Conservation (phyloP, 768 basidiomycete species). For the Podaxis mareebaensis region DNA sequence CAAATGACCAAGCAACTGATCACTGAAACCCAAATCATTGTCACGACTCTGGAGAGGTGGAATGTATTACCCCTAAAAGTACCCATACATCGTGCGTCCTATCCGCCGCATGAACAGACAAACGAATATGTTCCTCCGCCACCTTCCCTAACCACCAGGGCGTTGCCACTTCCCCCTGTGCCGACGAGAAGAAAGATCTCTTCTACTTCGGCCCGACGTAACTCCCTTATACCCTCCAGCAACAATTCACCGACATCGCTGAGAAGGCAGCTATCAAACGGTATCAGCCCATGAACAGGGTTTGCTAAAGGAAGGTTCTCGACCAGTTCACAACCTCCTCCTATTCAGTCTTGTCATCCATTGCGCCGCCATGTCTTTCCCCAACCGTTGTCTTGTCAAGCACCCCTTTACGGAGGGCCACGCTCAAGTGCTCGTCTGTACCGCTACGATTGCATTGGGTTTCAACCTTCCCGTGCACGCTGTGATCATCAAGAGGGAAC, state of each 20-base stretch:
- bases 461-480: conserved; percentile 98
- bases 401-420: conserved; percentile 92
- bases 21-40: conserved; percentile 94
- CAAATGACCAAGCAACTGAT: conserved; percentile 99
- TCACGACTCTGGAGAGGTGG: conserved; percentile 99
- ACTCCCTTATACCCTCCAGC: conserved; percentile 91
- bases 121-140: conserved; percentile 89
- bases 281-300: conserved; percentile 97
- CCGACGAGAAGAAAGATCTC: conserved; percentile 86
- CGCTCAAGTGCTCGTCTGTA: conserved; percentile 93
- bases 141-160: conserved; percentile 99
- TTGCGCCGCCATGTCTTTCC: conserved; percentile 93
- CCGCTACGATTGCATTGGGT: conserved; percentile 98
- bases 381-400: conserved; percentile 90
- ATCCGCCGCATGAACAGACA: conserved; percentile 87
- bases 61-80: conserved; percentile 98
- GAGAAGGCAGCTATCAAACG: conserved; percentile 82
- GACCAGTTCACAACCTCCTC: conserved; percentile 90
- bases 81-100: conserved; percentile 79
- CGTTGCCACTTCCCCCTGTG: conserved; percentile 86
- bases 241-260: conserved; percentile 65
- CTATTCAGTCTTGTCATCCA: conserved; percentile 98
- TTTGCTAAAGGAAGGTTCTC: conserved; percentile 97
- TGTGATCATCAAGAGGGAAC: conserved; percentile 98
- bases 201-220: conserved; percentile 97